These are phyloP conservation scores for Miscanthus sacchariflorus DNA, from an alignment of 202 grass and related monocot genomes.

Conservation along the genomic window DNA sequence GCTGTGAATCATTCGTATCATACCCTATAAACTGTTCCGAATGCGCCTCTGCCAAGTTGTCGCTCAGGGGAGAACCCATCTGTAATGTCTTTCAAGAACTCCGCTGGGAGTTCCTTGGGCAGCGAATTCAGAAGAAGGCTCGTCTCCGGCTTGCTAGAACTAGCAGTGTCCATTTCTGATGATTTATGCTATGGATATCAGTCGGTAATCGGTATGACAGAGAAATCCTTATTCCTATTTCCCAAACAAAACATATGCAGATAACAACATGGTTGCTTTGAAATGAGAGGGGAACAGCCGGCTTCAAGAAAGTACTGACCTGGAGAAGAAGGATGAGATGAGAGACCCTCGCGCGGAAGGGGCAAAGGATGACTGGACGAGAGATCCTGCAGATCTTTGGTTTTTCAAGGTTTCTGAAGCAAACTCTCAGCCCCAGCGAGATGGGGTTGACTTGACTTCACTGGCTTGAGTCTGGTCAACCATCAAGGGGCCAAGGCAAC, in stretches of 20 bases:
- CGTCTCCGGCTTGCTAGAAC: not conserved
- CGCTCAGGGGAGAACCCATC: not conserved
- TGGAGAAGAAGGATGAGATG: not conserved
- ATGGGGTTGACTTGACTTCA: not conserved
- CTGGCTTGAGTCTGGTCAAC: too few relatives aligned
- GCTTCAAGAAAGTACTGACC: not conserved
- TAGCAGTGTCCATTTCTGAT: not conserved
- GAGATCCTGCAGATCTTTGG: too few relatives aligned
- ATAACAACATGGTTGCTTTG: too few relatives aligned
- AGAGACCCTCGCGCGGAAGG: not conserved
- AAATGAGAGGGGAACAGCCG: too few relatives aligned
- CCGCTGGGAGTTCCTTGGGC: not conserved
- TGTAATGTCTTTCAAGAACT: constrained; percentile 15
- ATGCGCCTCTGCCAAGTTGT: constrained; percentile 22
- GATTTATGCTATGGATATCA: not conserved
- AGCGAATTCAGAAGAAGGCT: constrained; percentile 26
- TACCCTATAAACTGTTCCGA: constrained; percentile 31
- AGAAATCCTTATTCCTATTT: not conserved
- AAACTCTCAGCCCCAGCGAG: too few relatives aligned
- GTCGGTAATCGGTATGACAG: not conserved
- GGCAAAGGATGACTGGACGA: not conserved
- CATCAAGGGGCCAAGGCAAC: too few relatives aligned
- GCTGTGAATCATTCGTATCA: too few relatives aligned
- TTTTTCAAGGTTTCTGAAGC: too few relatives aligned
- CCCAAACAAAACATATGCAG: too few relatives aligned